Conservation (phyloP, 352 stramenopile genomes). For the Globisporangium recalcitrans region DNA sequence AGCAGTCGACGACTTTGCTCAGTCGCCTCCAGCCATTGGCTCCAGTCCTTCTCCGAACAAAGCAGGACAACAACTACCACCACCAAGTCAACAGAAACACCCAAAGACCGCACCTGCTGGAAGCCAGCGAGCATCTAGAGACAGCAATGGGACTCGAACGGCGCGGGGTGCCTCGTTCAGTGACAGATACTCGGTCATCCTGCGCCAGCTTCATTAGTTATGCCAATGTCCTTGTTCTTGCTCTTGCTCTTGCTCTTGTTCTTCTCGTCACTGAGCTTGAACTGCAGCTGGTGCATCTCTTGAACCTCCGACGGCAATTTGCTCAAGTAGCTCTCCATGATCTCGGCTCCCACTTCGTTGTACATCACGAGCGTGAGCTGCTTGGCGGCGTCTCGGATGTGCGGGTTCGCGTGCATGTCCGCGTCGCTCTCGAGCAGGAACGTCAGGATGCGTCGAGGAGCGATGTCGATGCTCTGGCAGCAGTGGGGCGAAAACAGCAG, state of each 20-base stretch:
- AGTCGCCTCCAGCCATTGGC: not conserved
- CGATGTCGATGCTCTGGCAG: slow-evolving; percentile 43
- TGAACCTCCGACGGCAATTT: not conserved
- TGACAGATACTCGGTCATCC: not conserved
- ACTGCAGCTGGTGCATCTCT: slow-evolving; percentile 8
- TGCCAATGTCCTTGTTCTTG: slow-evolving; percentile 16
- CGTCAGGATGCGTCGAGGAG: slow-evolving; percentile 29
- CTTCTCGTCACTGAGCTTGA: slow-evolving; percentile 1
- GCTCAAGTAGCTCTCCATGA: slow-evolving; percentile 12
- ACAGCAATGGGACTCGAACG: slow-evolving; percentile 11
- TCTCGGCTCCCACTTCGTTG: slow-evolving; percentile 27
- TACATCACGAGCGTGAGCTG: slow-evolving; percentile 34
- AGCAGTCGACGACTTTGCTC: not conserved
- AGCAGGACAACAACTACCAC: not conserved
- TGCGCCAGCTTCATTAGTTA: not conserved
- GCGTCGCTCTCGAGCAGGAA: slow-evolving; percentile 28
- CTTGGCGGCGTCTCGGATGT: slow-evolving; percentile 33
- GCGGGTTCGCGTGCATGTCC: slow-evolving; percentile 32
- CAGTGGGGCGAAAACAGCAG: slow-evolving; percentile 40
- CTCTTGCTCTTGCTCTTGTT: not conserved
- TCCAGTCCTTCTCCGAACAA: not conserved
- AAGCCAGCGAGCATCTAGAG: not conserved
- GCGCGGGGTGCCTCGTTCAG: slow-evolving; percentile 10
- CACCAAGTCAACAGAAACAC: not conserved
- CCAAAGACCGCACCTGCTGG: not conserved